Evolutionary conservation across 139 green algal species (phyloP), one percentile per base, ranked within the genome.

Genomic region (Chlorella sp.): DNA sequence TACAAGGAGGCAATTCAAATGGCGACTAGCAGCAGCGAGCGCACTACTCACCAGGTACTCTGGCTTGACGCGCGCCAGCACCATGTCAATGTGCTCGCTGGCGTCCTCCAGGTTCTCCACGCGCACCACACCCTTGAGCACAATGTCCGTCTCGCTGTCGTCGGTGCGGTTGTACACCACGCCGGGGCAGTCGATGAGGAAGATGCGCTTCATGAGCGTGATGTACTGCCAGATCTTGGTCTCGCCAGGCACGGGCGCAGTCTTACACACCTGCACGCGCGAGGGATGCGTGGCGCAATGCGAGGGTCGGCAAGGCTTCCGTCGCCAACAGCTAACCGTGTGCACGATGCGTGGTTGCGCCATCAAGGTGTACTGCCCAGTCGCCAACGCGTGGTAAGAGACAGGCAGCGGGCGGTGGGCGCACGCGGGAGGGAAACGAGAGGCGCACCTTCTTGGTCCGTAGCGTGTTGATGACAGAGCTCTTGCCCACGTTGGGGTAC

Each of bases 201-300:
- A 97, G 83, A 99, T 97, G 71, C 90, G 88, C 90, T 97, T 97
- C 85, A 97, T 99, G 22, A 99, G 89, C 29, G 94, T 99, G 82
- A 99, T 94, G 89, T 98, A 99, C 85, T 99, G 95, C 95, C 95
- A 99, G 70, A 99, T 90, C 86, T 98, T 98, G 65, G 95, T 99
- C 87, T 99, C 92, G 1, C 95, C 95, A 1, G 95, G 95, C 3
- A 99, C 86, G 0, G 95, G 95, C 2, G 95, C 94, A 30, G 92
- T 86, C 50, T 96, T 97, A 89, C 94, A 98, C 34, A 99, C 94
- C 84, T 93, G 35, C n/a, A 22, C 36, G 36, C 27, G 68, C 42
- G n/a, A n/a, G n/a, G n/a, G n/a, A n/a, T n/a, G n/a, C n/a, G n/a
- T n/a, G n/a, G n/a, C n/a, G n/a, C n/a, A n/a, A n/a, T n/a, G n/a